Evolutionary conservation across 2,329 filamentous ascomycete species (phyloP).

Genomic region (Cadophora malorum): DNA sequence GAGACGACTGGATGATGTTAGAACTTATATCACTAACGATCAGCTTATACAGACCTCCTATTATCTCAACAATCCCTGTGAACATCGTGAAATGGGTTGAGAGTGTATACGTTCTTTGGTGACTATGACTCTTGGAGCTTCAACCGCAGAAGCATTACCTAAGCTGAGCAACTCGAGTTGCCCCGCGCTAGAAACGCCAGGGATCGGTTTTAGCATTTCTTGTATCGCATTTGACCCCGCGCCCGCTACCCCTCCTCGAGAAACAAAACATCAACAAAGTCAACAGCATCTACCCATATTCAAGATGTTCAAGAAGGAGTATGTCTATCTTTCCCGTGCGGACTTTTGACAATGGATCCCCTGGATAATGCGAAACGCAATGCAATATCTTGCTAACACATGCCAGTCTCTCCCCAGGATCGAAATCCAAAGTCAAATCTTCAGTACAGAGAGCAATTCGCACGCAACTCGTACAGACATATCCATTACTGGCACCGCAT

Average conservation of each 20-base stretch:
- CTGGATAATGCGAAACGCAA: background rate
- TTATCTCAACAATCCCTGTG: conserved; percentile 90
- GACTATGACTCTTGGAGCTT: background rate
- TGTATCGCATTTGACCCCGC: background rate
- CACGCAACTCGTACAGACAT: conserved; percentile 80
- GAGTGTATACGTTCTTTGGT: background rate
- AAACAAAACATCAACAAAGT: conserved; percentile 1
- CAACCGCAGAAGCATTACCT: background rate
- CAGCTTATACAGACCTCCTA: conserved; percentile 74
- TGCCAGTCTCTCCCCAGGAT: conserved; percentile 72
- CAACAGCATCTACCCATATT: background rate
- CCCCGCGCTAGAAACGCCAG: conserved; percentile 8
- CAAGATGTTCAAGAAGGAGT: conserved; percentile 96
- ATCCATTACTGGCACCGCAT: conserved; percentile 83
- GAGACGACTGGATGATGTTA: conserved; percentile 70
- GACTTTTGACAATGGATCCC: background rate
- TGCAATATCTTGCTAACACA: conserved; percentile 27
- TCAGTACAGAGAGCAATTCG: conserved; percentile 89
- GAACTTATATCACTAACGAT: background rate
- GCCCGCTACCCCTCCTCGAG: conserved; percentile 15
- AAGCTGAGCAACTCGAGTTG: background rate
- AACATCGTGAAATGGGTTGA: conserved; percentile 70
- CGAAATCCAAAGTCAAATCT: conserved; percentile 97
- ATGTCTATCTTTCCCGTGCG: conserved; percentile 44
- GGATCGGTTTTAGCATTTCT: background rate